Percentiles rank a stretch among this genome's conserved stretches.
Evolutionary conservation across 257 asterid species (phyloP).

Genomic region (Penstemon eatonii): DNA sequence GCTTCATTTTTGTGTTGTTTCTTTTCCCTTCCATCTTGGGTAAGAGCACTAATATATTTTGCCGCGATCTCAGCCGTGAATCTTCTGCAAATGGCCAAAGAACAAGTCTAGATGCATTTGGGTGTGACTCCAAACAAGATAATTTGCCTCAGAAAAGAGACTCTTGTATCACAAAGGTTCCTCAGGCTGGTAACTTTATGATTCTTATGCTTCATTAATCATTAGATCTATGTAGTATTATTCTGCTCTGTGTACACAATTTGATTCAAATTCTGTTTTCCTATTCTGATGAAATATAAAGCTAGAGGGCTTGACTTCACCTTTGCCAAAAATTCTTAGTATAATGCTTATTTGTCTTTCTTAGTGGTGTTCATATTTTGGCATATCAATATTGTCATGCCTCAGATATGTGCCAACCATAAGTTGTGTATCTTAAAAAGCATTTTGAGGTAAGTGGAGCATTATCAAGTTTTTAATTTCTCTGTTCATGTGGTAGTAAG

Average conservation of each 20-base stretch:
- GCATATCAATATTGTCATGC: not conserved
- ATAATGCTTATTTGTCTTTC: not conserved
- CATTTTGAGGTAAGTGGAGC: no score
- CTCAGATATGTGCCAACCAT: not conserved
- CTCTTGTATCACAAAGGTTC: conserved; percentile 33
- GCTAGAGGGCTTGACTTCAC: not conserved
- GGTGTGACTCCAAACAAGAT: conserved; percentile 33
- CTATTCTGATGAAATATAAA: not conserved
- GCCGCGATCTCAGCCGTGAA: conserved; percentile 36
- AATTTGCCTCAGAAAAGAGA: conserved; percentile 38
- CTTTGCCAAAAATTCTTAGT: not conserved
- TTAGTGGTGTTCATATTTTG: not conserved
- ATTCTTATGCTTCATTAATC: conserved; percentile 6
- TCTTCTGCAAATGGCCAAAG: conserved; percentile 39
- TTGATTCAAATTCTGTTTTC: conserved; percentile 1
- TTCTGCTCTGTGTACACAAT: conserved; percentile 12
- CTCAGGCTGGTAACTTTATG: conserved; percentile 46
- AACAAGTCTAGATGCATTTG: conserved; percentile 28
- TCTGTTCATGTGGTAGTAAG: not conserved
- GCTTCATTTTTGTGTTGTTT: conserved; percentile 6
- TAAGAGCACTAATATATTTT: conserved; percentile 27
- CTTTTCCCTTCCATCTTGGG: not conserved
- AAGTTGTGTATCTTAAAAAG: not conserved
- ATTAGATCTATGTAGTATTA: not conserved
- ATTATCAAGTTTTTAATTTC: not conserved